Evolutionary conservation across 768 basidiomycete species (phyloP).

Genomic region (Vishniacozyma victoriae): DNA sequence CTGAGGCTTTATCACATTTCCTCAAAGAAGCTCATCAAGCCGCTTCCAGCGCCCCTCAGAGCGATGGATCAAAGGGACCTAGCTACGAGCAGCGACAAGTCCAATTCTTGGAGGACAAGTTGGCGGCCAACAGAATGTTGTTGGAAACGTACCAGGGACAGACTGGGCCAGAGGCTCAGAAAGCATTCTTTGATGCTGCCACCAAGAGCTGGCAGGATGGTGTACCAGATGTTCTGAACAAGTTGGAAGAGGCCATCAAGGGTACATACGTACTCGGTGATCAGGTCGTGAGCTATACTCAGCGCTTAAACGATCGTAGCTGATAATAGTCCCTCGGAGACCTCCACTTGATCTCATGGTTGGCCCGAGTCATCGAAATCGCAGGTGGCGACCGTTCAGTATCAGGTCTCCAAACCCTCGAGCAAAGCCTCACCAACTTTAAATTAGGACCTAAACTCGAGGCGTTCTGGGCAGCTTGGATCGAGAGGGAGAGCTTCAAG

Average conservation of each 20-base stretch:
- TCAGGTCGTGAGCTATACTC: slow-evolving; percentile 53
- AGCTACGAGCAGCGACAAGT: slow-evolving; percentile 39
- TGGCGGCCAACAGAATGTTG: slow-evolving; percentile 37
- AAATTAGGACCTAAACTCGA: slow-evolving; percentile 56
- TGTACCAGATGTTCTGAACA: slow-evolving; percentile 41
- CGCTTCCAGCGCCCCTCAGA: slow-evolving; percentile 4
- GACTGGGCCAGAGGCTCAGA: slow-evolving; percentile 27
- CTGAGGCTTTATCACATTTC: slow-evolving; percentile 53
- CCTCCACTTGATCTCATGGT: slow-evolving; percentile 72
- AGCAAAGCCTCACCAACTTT: slow-evolving; percentile 54
- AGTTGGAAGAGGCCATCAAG: slow-evolving; percentile 38
- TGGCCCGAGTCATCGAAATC: slow-evolving; percentile 58
- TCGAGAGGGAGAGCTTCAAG: slow-evolving; percentile 65
- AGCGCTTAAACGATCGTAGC: no score
- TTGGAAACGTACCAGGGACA: slow-evolving; percentile 39
- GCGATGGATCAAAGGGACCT: slow-evolving; percentile 2
- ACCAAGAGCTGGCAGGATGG: slow-evolving; percentile 41
- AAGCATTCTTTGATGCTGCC: slow-evolving; percentile 44
- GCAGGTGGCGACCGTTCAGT: slow-evolving; percentile 53
- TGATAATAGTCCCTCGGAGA: slow-evolving; percentile 60
- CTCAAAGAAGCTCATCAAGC: slow-evolving; percentile 53
- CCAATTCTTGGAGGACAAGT: slow-evolving; percentile 43
- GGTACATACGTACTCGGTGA: slow-evolving; percentile 56
- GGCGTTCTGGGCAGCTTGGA: slow-evolving; percentile 66
- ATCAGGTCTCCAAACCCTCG: slow-evolving; percentile 33